Conservation (phyloP, 208 protist genomes). For the Vickermania ingenoplastis region DNA sequence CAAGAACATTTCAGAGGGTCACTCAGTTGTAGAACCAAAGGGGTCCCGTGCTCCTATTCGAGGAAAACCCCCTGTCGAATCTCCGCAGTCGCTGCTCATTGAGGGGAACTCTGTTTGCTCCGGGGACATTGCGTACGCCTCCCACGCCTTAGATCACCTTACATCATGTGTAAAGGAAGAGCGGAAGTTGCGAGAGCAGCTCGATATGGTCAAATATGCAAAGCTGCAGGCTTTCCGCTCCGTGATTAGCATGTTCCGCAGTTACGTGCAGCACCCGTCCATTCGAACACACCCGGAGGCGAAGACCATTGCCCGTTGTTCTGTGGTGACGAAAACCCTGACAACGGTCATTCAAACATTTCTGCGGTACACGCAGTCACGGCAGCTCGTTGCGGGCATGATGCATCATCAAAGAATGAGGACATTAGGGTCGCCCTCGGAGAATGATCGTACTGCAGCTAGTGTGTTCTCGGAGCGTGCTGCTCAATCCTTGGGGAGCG, state of each 20-base stretch:
- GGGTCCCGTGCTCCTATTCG: not conserved
- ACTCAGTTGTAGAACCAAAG: not conserved
- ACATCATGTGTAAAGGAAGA: slow-evolving; percentile 46
- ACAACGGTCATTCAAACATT: slow-evolving; percentile 63
- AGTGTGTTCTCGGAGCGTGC: not conserved
- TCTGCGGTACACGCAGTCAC: slow-evolving; percentile 36
- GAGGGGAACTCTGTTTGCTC: slow-evolving; percentile 62
- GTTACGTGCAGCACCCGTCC: not conserved
- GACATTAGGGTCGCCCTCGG: slow-evolving; percentile 1
- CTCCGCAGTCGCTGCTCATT: slow-evolving; percentile 36
- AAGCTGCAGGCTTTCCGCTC: slow-evolving; percentile 60
- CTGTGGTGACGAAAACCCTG: slow-evolving; percentile 61
- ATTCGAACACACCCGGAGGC: slow-evolving; percentile 20
- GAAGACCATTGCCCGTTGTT: slow-evolving; percentile 55
- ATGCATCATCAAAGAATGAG: not conserved
- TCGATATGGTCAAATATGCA: slow-evolving; percentile 28
- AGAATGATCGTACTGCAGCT: not conserved
- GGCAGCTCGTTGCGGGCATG: slow-evolving; percentile 11
- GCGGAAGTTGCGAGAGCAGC: slow-evolving; percentile 45
- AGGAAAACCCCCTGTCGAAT: not conserved
- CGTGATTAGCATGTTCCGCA: slow-evolving; percentile 39
- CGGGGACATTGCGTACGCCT: slow-evolving; percentile 24
- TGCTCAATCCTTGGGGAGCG: slow-evolving; percentile 12
- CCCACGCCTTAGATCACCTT: slow-evolving; percentile 39
- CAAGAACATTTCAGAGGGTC: not conserved